Evolutionary conservation across 2,329 filamentous ascomycete genomes (phyloP).

Genomic region (Biscogniauxia sp.): DNA sequence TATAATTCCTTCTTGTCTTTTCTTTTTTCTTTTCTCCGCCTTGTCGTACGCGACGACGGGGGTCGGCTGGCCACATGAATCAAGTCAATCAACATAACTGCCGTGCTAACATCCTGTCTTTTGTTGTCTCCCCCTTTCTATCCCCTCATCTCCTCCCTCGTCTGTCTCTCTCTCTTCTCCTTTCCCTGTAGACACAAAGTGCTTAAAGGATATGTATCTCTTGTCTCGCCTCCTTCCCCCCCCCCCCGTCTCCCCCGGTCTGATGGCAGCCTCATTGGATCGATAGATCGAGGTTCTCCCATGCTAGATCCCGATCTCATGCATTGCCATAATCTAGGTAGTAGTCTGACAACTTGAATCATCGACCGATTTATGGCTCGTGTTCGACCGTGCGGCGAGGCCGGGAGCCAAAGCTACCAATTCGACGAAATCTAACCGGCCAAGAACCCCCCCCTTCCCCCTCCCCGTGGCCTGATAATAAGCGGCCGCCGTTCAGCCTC

Average conservation of each 20-base stretch:
- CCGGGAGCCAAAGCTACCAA: not conserved
- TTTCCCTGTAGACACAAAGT: too few species aligned
- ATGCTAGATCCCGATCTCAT: conserved; percentile 27
- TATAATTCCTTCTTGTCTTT: not conserved
- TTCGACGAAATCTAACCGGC: not conserved
- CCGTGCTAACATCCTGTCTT: not conserved
- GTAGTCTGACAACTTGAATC: not conserved
- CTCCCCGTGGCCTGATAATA: not conserved
- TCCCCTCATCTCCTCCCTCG: not conserved
- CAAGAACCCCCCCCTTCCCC: not conserved
- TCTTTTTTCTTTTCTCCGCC: not conserved
- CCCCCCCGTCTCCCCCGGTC: too few species aligned
- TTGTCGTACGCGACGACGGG: not conserved
- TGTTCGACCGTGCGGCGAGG: not conserved
- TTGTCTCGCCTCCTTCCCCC: too few species aligned
- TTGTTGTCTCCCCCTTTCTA: not conserved
- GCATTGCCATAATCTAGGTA: conserved; percentile 18
- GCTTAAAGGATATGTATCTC: too few species aligned
- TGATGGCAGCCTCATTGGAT: not conserved
- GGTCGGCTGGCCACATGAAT: too few species aligned
- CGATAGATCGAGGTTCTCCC: conserved; percentile 17
- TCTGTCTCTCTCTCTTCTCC: too few species aligned
- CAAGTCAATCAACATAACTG: not conserved
- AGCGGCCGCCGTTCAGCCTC: not conserved
- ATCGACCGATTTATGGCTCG: not conserved